Evolutionary conservation across 257 asterid genomes (phyloP).

Genomic region (Henckelia pumila): DNA sequence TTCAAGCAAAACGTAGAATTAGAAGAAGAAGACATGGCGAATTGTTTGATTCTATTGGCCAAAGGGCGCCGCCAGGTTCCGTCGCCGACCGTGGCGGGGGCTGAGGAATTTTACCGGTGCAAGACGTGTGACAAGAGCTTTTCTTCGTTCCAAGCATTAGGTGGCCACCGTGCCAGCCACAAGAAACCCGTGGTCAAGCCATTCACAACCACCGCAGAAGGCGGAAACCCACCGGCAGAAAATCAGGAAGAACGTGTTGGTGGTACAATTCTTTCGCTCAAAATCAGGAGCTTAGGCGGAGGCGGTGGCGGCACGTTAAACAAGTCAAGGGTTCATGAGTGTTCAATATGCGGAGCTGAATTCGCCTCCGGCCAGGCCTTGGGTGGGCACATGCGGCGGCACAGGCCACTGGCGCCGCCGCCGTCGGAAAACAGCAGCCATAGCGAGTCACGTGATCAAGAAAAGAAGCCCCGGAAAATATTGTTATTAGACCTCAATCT

Average conservation of each 20-base stretch:
- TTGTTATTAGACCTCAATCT: conserved; percentile 83
- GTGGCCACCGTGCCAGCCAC: conserved; percentile 95
- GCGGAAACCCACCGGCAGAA: conserved; percentile 21
- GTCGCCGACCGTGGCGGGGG: conserved; percentile 27
- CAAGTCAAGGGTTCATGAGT: conserved; percentile 67
- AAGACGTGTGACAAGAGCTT: conserved; percentile 73
- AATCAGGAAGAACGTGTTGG: conserved; percentile 16
- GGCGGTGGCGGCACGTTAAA: conserved; percentile 5
- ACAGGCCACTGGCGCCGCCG: conserved; percentile 57
- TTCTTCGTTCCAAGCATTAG: conserved; percentile 85
- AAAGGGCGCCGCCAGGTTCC: conserved; percentile 38
- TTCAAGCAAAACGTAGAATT: conserved; percentile 22
- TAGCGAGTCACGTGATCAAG: conserved; percentile 32
- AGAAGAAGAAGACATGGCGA: conserved; percentile 84
- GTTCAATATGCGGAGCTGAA: conserved; percentile 83
- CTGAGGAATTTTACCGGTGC: conserved; percentile 58
- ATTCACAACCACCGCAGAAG: conserved; percentile 15
- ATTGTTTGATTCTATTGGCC: conserved; percentile 75
- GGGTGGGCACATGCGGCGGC: conserved; percentile 98
- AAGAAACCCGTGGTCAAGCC: conserved; percentile 46
- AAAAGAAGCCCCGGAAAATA: conserved; percentile 48
- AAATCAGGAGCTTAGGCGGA: conserved; percentile 26
- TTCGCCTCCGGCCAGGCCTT: conserved; percentile 88
- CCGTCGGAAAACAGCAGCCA: conserved; percentile 23
- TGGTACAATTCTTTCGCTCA: conserved; percentile 47